Evolutionary conservation across 768 basidiomycete genomes (phyloP).

Genomic region (Boletus rex-veris): DNA sequence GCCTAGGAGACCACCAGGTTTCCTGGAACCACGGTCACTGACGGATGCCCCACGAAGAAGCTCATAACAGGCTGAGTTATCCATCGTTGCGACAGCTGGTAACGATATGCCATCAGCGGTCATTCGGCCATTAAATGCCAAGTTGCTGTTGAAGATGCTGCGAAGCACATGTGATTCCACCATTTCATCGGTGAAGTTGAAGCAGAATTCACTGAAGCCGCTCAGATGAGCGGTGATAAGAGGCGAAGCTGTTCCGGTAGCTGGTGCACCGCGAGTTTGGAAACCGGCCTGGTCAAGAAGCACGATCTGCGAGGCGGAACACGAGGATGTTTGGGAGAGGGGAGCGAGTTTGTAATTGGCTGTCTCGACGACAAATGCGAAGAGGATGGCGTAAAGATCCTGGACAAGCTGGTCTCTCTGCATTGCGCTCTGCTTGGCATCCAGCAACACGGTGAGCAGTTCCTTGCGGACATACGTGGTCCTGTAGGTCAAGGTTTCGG

Average conservation of each 20-base stretch:
- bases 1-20: slow-evolving; percentile 59
- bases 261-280: slow-evolving; percentile 47
- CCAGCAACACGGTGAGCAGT: slow-evolving; percentile 53
- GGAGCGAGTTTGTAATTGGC: slow-evolving; percentile 57
- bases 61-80: slow-evolving; percentile 54
- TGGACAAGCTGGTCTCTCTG: slow-evolving; percentile 55
- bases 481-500: slow-evolving; percentile 52
- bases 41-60: slow-evolving; percentile 53
- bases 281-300: slow-evolving; percentile 57
- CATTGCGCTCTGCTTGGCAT: slow-evolving; percentile 44
- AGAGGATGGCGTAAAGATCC: slow-evolving; percentile 62
- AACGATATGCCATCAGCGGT: slow-evolving; percentile 51
- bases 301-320: slow-evolving; percentile 45
- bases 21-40: slow-evolving; percentile 43
- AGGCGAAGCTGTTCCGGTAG: slow-evolving; percentile 41
- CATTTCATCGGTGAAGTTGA: slow-evolving; percentile 59
- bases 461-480: slow-evolving; percentile 59
- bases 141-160: slow-evolving; percentile 48
- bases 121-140: slow-evolving; percentile 43
- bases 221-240: slow-evolving; percentile 55
- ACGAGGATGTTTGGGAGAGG: slow-evolving; percentile 36
- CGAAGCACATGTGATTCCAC: slow-evolving; percentile 56
- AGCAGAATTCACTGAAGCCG: slow-evolving; percentile 57
- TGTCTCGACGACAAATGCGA: slow-evolving; percentile 60
- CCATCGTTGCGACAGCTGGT: slow-evolving; percentile 47